Base-by-base conservation (phyloP, 2,329 filamentous ascomycete genomes). In the Cytospora chrysosperma region DNA sequence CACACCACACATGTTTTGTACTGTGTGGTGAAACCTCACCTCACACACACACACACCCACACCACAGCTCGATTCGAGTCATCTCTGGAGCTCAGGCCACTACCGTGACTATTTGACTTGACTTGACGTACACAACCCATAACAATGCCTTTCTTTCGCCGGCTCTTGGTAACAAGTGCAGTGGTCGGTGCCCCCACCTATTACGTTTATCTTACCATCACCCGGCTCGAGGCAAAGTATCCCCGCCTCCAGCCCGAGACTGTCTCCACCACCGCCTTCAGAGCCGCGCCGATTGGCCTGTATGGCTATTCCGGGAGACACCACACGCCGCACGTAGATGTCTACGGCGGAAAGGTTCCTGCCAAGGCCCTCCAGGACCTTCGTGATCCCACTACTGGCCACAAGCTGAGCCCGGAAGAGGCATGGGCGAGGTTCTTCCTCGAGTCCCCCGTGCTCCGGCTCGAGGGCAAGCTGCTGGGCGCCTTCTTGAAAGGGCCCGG, bases 211-310 rank as follows among this genome's bases (percentile, higher is more conserved):
- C 15, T 26, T 21, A 49, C 37, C 1, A 21, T 61, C 51, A 61
- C 59, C 27, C 37, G 51, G 13, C 59, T 61, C 37, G 59, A 61
- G 27, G 52, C 59, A 5, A 61, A 43, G 27, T 61, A 61, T 30
- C 51, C 59, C 24, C 59, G 59, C 24, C 59, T 61, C 51, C 59
- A 55, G 32, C 59, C 59, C 51, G 59, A 55, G n/a, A n/a, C 59
- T 10, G 7, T 40, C 19, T 61, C 59, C 8, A 55, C 59, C 19
- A 26, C 59, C 1, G 28, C 37, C 28, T 28, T 61, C 21, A 28
- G 59, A 24, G 28, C 59, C n/a, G 32, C 59, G 13, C 6, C 59
- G 34, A 26, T 12, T 9, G 17, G 34, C 28, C n/a, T 43, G 21
- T 61, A 61, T 40, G 28, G 17, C 19, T 15, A 55, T 4, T 9